phyloP scores from a whole-genome alignment of 139 green algal genomes.

The Spirogloea muscicola region DNA sequence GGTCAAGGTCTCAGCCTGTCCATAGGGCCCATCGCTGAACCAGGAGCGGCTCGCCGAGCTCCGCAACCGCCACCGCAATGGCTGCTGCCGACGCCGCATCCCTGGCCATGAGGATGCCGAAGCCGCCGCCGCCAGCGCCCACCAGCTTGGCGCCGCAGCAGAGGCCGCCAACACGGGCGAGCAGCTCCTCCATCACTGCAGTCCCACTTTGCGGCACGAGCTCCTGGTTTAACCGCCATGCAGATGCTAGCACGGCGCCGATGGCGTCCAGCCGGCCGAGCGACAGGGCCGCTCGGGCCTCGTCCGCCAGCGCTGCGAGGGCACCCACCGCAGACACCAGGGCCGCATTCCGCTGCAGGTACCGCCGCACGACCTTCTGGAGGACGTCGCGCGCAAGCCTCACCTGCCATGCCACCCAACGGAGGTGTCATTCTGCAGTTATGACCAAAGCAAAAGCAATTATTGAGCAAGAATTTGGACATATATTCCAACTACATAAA shows the following conservation, averaged over 20 bases:
- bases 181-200: constrained; percentile 22
- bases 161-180: constrained; percentile 4
- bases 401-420: too few species aligned
- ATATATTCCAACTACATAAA: too few species aligned
- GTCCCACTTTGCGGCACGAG: constrained; percentile 41
- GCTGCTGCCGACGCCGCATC: neutral
- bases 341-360: constrained; percentile 28
- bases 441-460: too few species aligned
- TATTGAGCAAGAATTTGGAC: too few species aligned
- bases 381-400: constrained; percentile 36
- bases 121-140: constrained; percentile 39
- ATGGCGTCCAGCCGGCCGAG: constrained; percentile 6
- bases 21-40: constrained; percentile 33
- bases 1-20: too few species aligned
- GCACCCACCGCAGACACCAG: constrained; percentile 14
- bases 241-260: constrained; percentile 16
- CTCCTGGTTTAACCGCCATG: constrained; percentile 40
- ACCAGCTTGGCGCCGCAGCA: constrained; percentile 35
- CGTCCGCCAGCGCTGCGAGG: constrained; percentile 30
- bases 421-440: too few species aligned
- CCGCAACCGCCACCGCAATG: constrained; percentile 6
- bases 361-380: constrained; percentile 38
- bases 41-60: constrained; percentile 23
- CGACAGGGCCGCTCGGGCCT: constrained; percentile 1
- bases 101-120: constrained; percentile 31